A percentile compares a stretch with the other conserved stretches of the same genome.
These are phyloP conservation scores for Phaeophleospora eucalypticola DNA, from an alignment of 2,329 filamentous ascomycete species.

Conservation along the genomic window DNA sequence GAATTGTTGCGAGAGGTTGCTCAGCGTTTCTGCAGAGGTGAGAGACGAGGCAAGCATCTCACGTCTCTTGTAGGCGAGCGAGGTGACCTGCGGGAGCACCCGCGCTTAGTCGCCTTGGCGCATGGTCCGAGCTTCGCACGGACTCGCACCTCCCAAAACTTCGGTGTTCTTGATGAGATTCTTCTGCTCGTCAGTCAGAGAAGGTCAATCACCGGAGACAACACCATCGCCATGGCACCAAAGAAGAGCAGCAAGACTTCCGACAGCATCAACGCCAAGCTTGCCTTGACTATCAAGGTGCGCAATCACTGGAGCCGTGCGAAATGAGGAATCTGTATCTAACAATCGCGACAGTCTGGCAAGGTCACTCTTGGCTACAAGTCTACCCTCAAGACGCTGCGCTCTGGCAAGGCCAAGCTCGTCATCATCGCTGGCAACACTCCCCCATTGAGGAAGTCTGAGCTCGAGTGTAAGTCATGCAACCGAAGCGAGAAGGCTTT, in stretches of 20 bases:
- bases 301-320: conserved; percentile 5
- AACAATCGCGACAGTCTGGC: conserved; percentile 36
- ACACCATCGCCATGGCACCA: conserved; percentile 56
- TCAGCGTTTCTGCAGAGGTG: too few relatives aligned
- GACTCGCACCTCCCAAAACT: background rate
- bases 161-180: background rate
- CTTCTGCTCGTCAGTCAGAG: conserved; percentile 11
- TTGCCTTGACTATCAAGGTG: conserved; percentile 47
- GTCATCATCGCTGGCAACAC: conserved; percentile 96
- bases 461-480: conserved; percentile 65
- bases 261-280: conserved; percentile 70
- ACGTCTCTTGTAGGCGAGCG: too few relatives aligned
- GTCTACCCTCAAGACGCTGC: conserved; percentile 82
- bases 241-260: conserved; percentile 86
- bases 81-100: background rate
- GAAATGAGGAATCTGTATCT: conserved; percentile 8
- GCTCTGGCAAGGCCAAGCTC: conserved; percentile 96
- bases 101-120: background rate
- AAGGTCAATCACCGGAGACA: conserved; percentile 20
- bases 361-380: conserved; percentile 86
- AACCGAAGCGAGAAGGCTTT: conserved; percentile 18
- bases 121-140: background rate
- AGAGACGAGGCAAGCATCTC: too few relatives aligned
- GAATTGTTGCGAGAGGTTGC: too few relatives aligned
- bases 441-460: conserved; percentile 93